Conservation (phyloP, 169 alveolate species). For the Fabrea salina region DNA sequence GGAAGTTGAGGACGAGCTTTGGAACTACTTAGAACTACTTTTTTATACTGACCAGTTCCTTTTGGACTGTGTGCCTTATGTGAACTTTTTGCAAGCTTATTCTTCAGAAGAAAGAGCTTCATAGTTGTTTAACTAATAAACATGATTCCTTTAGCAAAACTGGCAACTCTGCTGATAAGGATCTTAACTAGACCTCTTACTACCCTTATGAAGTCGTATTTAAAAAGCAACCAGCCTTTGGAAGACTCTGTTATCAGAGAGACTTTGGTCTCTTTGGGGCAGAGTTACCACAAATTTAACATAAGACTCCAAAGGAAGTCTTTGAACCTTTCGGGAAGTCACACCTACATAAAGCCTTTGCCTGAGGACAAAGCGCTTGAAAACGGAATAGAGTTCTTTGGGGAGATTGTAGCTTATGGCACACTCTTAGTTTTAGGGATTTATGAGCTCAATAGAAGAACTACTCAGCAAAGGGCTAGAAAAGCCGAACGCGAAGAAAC, state of each 20-base stretch:
- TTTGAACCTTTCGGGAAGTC: neutral
- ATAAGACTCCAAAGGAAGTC: neutral
- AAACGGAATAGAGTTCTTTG: constrained; percentile 9
- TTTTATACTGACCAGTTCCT: constrained; percentile 19
- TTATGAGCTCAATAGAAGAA: constrained; percentile 13
- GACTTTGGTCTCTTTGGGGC: neutral
- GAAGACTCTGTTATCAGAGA: neutral
- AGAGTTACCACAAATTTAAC: neutral
- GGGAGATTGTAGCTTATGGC: constrained; percentile 17
- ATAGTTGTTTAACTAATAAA: too few relatives aligned
- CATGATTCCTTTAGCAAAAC: neutral
- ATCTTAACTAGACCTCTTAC: neutral
- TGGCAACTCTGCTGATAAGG: neutral
- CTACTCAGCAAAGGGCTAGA: too few relatives aligned
- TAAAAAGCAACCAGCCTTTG: neutral
- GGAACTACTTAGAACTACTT: neutral
- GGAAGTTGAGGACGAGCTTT: neutral
- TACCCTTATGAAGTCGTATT: neutral
- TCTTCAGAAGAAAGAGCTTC: neutral
- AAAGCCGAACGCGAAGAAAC: too few relatives aligned
- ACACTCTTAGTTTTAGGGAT: neutral
- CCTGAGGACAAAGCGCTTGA: constrained; percentile 23
- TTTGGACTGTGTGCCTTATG: constrained; percentile 30
- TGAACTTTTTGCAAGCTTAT: constrained; percentile 30
- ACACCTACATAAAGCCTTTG: neutral